Conservation (phyloP, 2,329 filamentous ascomycete genomes). For the Elsinoe ampelina region DNA sequence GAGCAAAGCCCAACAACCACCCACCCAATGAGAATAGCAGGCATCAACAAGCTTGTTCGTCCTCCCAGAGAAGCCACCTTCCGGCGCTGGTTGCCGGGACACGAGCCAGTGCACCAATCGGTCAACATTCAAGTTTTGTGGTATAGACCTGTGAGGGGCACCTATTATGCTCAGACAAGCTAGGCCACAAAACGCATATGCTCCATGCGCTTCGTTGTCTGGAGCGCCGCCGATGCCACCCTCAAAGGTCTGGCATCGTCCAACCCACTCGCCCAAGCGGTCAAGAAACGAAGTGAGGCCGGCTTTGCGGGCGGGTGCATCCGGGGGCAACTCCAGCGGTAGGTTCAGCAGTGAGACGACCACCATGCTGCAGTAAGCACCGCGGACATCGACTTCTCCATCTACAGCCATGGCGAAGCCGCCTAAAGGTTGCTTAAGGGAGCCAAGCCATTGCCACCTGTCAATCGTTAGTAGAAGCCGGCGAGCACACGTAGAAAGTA, state of each 20-base stretch:
- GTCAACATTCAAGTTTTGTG: constrained; percentile 67
- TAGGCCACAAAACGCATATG: constrained; percentile 90
- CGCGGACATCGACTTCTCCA: constrained; percentile 89
- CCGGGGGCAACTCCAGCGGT: constrained; percentile 65
- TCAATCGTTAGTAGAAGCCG: constrained; percentile 21
- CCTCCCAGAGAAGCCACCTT: constrained; percentile 85
- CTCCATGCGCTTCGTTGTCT: constrained; percentile 85
- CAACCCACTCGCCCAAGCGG: constrained; percentile 69
- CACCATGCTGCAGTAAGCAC: constrained; percentile 84
- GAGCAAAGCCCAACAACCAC: constrained; percentile 85
- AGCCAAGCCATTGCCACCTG: constrained; percentile 76
- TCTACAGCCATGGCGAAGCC: constrained; percentile 81
- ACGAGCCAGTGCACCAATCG: constrained; percentile 80
- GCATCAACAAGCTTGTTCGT: constrained; percentile 98
- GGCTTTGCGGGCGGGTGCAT: constrained; percentile 56
- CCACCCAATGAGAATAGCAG: constrained; percentile 97
- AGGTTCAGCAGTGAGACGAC: constrained; percentile 75
- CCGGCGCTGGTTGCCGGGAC: constrained; percentile 77
- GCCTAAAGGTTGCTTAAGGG: constrained; percentile 75
- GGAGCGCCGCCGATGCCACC: constrained; percentile 84
- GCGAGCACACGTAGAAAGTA: constrained; percentile 13
- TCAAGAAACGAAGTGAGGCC: constrained; percentile 60
- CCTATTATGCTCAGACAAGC: constrained; percentile 82
- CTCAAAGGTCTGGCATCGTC: constrained; percentile 87
- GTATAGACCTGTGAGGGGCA: constrained; percentile 63